These are phyloP conservation scores for Colletotrichum lupini DNA, from an alignment of 2,329 filamentous ascomycete species.

Conservation along the genomic window DNA sequence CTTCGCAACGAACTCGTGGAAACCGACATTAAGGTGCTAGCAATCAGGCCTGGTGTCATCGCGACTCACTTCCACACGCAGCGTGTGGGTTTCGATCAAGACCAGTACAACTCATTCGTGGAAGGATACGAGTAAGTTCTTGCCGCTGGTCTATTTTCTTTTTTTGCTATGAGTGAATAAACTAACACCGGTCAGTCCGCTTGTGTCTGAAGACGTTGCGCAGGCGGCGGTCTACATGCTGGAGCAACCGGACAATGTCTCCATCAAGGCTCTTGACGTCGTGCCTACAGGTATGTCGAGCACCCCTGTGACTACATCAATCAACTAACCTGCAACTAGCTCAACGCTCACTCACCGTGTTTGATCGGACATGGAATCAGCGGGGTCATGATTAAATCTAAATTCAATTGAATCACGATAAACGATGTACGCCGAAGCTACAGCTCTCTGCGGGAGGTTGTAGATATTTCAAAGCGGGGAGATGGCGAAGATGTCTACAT, in stretches of 20 bases:
- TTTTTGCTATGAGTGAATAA: too few species aligned
- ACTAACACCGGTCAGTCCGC: conserved; percentile 39
- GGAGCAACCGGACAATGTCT: conserved; percentile 46
- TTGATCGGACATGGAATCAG: conserved; percentile 45
- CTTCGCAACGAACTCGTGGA: conserved; percentile 58
- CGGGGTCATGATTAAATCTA: neutral
- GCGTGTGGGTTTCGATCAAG: conserved; percentile 55
- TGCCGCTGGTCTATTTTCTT: too few species aligned
- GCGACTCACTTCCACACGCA: conserved; percentile 59
- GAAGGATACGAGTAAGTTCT: conserved; percentile 50
- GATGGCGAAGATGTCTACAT: too few species aligned
- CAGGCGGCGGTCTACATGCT: conserved; percentile 56
- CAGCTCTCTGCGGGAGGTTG: too few species aligned
- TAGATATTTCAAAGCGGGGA: too few species aligned
- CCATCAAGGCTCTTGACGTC: conserved; percentile 58
- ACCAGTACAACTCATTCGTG: conserved; percentile 55
- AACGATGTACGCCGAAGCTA: too few species aligned
- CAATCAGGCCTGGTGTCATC: conserved; percentile 58
- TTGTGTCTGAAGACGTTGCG: conserved; percentile 55
- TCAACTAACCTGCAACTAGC: conserved; percentile 13
- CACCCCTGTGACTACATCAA: neutral
- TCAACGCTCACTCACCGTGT: conserved; percentile 45
- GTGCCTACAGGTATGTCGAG: conserved; percentile 48
- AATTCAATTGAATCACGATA: too few species aligned
- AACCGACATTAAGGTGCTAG: conserved; percentile 59